Evolutionary conservation across 164 flowering plant genomes (phyloP).

Genomic region (Pachysandra terminalis): DNA sequence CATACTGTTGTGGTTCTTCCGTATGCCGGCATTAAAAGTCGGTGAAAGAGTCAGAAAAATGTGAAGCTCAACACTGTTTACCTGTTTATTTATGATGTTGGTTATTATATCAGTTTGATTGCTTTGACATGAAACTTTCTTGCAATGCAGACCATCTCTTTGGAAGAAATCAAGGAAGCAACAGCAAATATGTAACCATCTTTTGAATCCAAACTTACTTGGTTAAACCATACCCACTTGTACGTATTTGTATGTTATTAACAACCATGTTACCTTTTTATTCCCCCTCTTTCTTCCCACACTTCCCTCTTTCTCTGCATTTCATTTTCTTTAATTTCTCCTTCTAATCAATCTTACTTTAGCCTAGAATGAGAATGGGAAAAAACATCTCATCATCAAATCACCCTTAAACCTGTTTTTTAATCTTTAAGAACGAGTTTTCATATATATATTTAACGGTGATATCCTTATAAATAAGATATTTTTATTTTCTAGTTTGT

Average conservation of each 20-base stretch:
- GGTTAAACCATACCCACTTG: conserved; percentile 16
- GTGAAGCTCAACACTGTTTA: too few species aligned
- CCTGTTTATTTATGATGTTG: not conserved
- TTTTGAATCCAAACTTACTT: conserved; percentile 3
- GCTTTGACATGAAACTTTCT: not conserved
- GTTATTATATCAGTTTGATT: not conserved
- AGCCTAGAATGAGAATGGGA: too few species aligned
- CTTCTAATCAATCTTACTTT: not conserved
- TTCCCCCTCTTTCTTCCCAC: not conserved
- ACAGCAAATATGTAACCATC: conserved; percentile 60
- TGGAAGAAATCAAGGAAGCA: conserved; percentile 74
- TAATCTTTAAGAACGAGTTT: too few species aligned
- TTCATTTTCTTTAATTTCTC: too few species aligned
- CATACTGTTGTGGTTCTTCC: not conserved
- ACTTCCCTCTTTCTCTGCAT: too few species aligned
- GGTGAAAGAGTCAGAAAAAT: not conserved
- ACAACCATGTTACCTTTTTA: too few species aligned
- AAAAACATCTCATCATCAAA: too few species aligned
- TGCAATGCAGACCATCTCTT: conserved; percentile 53
- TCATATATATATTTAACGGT: too few species aligned
- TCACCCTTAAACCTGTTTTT: too few species aligned
- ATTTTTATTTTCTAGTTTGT: too few species aligned
- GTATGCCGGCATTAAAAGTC: not conserved
- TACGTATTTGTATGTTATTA: conserved; percentile 7
- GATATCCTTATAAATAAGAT: too few species aligned